phyloP scores from a whole-genome alignment of 2,329 filamentous ascomycete genomes.

The Decorospora gaudefroyi region DNA sequence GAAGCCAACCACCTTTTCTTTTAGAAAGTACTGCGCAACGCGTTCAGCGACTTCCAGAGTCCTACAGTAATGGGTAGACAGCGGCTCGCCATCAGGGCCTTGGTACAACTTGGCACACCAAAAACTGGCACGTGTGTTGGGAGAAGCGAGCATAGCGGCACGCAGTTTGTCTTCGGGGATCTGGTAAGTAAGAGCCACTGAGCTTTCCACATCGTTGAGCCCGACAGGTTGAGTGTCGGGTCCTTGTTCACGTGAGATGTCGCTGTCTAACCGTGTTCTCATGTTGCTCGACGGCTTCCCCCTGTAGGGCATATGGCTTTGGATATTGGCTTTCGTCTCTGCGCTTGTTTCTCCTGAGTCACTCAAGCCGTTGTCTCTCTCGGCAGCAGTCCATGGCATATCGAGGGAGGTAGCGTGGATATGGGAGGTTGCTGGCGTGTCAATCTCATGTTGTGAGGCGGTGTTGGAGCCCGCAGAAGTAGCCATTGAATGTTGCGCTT shows the following conservation, averaged over 20 bases:
- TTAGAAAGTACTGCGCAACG: slow-evolving; percentile 68
- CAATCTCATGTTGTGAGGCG: background rate
- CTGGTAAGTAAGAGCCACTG: slow-evolving; percentile 37
- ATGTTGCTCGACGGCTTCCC: too few species aligned
- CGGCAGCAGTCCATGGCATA: background rate
- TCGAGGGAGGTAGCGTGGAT: background rate
- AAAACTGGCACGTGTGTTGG: slow-evolving; percentile 49
- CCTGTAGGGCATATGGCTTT: too few species aligned
- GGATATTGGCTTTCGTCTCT: too few species aligned
- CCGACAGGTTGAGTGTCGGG: too few species aligned
- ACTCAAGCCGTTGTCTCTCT: too few species aligned
- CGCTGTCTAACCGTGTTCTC: slow-evolving; percentile 7
- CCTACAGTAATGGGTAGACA: slow-evolving; percentile 78
- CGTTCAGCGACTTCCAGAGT: slow-evolving; percentile 69
- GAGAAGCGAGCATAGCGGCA: slow-evolving; percentile 38
- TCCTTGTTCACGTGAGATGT: slow-evolving; percentile 8
- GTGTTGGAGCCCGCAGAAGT: background rate
- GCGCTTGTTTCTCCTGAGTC: too few species aligned
- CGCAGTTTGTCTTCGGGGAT: slow-evolving; percentile 38
- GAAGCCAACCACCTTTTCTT: slow-evolving; percentile 76
- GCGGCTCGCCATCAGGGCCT: slow-evolving; percentile 57
- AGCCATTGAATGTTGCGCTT: background rate
- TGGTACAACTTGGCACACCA: slow-evolving; percentile 74
- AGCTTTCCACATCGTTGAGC: slow-evolving; percentile 27
- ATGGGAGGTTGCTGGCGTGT: background rate